Conservation (phyloP, 192 early-diverging fungal species). For the Chytriomyces sp. region DNA sequence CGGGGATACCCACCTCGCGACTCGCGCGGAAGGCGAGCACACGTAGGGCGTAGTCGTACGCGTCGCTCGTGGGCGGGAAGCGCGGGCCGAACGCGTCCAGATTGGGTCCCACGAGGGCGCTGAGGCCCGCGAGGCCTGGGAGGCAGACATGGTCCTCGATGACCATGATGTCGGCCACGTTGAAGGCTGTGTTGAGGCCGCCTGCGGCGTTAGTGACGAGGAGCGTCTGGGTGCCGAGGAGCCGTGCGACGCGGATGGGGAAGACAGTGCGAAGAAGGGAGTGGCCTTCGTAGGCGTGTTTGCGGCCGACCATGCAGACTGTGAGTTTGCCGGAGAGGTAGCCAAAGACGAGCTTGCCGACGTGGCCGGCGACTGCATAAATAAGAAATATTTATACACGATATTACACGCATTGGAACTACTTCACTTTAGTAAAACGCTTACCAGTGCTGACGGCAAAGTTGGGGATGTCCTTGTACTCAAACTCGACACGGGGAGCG, state of each 20-base stretch:
- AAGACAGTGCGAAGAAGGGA: slow-evolving; percentile 75
- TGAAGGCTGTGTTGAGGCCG: slow-evolving; percentile 73
- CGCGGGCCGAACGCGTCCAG: slow-evolving; percentile 78
- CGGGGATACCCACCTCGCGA: slow-evolving; percentile 41
- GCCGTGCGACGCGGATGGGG: slow-evolving; percentile 81
- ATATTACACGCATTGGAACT: not conserved
- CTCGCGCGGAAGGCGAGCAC: slow-evolving; percentile 68
- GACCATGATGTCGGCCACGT: slow-evolving; percentile 82
- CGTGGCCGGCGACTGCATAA: slow-evolving; percentile 56
- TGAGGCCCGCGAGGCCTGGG: slow-evolving; percentile 44
- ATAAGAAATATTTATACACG: not conserved
- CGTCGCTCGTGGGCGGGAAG: slow-evolving; percentile 82
- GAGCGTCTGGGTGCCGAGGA: slow-evolving; percentile 77
- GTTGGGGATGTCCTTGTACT: slow-evolving; percentile 82
- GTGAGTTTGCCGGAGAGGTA: slow-evolving; percentile 69
- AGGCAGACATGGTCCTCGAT: slow-evolving; percentile 62
- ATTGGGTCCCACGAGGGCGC: slow-evolving; percentile 85
- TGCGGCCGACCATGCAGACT: slow-evolving; percentile 84
- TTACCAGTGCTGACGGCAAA: slow-evolving; percentile 79
- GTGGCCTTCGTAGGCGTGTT: slow-evolving; percentile 90
- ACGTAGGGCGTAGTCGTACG: slow-evolving; percentile 80
- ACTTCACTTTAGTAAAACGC: no score
- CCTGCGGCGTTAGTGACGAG: slow-evolving; percentile 86
- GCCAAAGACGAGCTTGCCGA: slow-evolving; percentile 83
- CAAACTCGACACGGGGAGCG: slow-evolving; percentile 63